Evolutionary conservation across 371 early-diverging fungal genomes (phyloP).

Genomic region (Fennellomyces sp.): DNA sequence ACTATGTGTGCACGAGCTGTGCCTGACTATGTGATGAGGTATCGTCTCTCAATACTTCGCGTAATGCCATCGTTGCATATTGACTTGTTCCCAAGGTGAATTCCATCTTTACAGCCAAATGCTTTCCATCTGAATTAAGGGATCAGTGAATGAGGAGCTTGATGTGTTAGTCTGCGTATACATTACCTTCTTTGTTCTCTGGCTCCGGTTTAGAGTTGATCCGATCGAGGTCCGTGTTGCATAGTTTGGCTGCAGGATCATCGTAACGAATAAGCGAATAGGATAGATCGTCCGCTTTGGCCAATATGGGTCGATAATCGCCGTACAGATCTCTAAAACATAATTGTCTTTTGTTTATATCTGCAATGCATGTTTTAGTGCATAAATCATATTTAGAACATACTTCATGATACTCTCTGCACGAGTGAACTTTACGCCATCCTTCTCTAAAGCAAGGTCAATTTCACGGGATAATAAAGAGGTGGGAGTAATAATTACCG

Average conservation of each 20-base stretch:
- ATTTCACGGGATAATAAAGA: neutral
- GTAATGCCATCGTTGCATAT: slow-evolving; percentile 97
- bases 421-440: slow-evolving; percentile 6
- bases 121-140: slow-evolving; percentile 64
- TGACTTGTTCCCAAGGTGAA: slow-evolving; percentile 82
- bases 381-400: slow-evolving; percentile 1
- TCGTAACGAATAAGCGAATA: slow-evolving; percentile 62
- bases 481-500: slow-evolving; percentile 31
- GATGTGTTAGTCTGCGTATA: too few relatives aligned
- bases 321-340: slow-evolving; percentile 68
- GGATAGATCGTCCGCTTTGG: slow-evolving; percentile 41
- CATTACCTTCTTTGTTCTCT: slow-evolving; percentile 16
- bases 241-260: slow-evolving; percentile 63
- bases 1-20: slow-evolving; percentile 23
- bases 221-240: slow-evolving; percentile 73
- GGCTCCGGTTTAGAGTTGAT: slow-evolving; percentile 57
- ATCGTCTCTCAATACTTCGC: slow-evolving; percentile 87
- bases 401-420: slow-evolving; percentile 6
- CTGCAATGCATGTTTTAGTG: neutral
- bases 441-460: slow-evolving; percentile 13
- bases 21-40: slow-evolving; percentile 60
- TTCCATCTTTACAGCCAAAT: slow-evolving; percentile 73
- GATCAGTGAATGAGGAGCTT: too few relatives aligned
- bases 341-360: slow-evolving; percentile 10
- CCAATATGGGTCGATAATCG: slow-evolving; percentile 77